Base-by-base conservation (phyloP, 1,284 basidiomycete species). In the Trametes polyzona region DNA sequence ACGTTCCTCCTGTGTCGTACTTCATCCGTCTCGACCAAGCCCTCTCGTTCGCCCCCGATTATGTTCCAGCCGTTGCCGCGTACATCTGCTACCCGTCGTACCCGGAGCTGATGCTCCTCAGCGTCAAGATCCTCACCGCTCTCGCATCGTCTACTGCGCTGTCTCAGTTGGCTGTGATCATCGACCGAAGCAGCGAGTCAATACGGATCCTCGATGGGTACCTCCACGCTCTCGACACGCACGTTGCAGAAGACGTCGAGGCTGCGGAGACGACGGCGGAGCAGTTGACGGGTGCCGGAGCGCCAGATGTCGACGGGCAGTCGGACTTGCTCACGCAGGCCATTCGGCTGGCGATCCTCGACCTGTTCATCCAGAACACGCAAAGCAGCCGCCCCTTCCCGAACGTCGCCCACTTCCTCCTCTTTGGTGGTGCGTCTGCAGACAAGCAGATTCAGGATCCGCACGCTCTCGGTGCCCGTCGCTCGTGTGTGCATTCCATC, bases 401-500 rank as follows among this genome's bases (percentile, higher is more conserved):
- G 14, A 98, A 96, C 66, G 70, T 98, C 32, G 91, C 92, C 0
- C 95, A 98, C 75, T 92, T 95, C 72, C 76, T 99, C 9, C 82
- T 99, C 6, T 93, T 96, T 69, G 92, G 88, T 1, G 73, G 79
- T 2, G 73, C 75, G 40, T 76, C 77, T 33, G 73, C 73, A 41
- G 78, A 84, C 43, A 78, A 81, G 59, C 82, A 81, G 58, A 86
- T 92, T 40, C 86, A 90, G 67, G 90, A 91, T 67, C 89, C 90
- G 0, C 83, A 87, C 61, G 88, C 90, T 1, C 78, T 92, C 1
- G 84, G 87, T 32, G 82, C 88, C 0, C 81, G 81, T 32, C 78
- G 83, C 47, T 90, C 90, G 1, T 92, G 88, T 59, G 80, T 95
- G 5, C 93, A 97, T 67, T 83, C 92, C 44, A 79, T 98, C 27